A percentile compares a stretch with the other conserved stretches of the same genome.
phyloP scores from a whole-genome alignment of 768 basidiomycete species.

The Tulasnella calospora region DNA sequence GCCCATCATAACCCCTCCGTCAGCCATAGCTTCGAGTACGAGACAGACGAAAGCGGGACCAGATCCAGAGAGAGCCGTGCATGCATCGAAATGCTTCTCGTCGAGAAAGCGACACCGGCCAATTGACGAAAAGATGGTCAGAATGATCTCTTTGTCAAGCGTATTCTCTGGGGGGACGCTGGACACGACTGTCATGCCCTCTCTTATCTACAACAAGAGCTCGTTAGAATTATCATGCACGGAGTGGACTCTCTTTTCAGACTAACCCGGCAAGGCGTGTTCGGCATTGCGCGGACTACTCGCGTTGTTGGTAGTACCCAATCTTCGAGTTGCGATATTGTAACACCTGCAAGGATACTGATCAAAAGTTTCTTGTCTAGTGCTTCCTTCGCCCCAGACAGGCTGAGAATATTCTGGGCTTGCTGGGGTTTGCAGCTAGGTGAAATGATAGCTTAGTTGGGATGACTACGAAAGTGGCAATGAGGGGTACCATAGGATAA shows the following conservation, averaged over 20 bases:
- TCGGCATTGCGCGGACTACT: constrained; percentile 96
- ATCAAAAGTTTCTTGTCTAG: constrained; percentile 87
- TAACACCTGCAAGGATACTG: constrained; percentile 97
- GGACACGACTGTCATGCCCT: constrained; percentile 96
- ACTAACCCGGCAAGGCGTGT: constrained; percentile 88
- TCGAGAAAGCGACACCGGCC: constrained; percentile 94
- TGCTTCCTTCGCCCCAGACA: constrained; percentile 74
- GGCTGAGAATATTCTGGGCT: constrained; percentile 65
- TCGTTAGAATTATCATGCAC: neutral
- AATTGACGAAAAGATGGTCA: constrained; percentile 95
- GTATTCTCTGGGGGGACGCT: constrained; percentile 47
- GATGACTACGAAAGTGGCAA: neutral
- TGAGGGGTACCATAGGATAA: constrained; percentile 73
- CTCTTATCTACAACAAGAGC: constrained; percentile 67
- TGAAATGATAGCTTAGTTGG: neutral
- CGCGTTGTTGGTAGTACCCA: constrained; percentile 75
- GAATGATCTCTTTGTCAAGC: constrained; percentile 64
- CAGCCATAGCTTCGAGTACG: constrained; percentile 96
- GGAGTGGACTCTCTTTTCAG: neutral
- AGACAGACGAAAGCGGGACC: constrained; percentile 97
- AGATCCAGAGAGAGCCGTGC: constrained; percentile 91
- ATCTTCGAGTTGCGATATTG: constrained; percentile 67
- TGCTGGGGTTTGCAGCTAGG: constrained; percentile 90
- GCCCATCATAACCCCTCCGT: constrained; percentile 99
- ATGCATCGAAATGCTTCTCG: constrained; percentile 98